Evolutionary conservation across 2,329 filamentous ascomycete genomes (phyloP).

Genomic region (Pseudogymnoascus sp.): DNA sequence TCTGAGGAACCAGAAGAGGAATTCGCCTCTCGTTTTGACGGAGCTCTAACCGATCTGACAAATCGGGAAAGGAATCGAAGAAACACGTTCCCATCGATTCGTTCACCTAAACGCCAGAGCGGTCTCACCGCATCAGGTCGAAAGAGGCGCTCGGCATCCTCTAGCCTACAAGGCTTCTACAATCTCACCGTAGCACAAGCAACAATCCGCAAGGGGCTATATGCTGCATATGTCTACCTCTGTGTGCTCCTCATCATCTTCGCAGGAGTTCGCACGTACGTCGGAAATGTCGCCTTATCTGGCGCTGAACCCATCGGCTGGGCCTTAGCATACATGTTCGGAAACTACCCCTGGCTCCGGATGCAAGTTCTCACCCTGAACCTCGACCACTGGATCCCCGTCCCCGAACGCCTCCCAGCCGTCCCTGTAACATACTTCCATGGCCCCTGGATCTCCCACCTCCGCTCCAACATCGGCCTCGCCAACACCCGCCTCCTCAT

Average conservation of each 20-base stretch:
- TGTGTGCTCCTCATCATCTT: slow-evolving; percentile 60
- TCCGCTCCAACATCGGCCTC: slow-evolving; percentile 60
- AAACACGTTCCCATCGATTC: neutral
- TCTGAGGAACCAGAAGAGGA: slow-evolving; percentile 27
- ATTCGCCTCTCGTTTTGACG: neutral
- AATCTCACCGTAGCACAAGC: slow-evolving; percentile 75
- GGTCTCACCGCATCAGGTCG: slow-evolving; percentile 51
- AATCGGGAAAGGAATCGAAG: neutral
- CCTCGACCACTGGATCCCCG: slow-evolving; percentile 65
- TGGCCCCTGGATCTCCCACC: slow-evolving; percentile 54
- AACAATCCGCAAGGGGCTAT: slow-evolving; percentile 68
- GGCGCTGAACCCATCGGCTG: slow-evolving; percentile 81
- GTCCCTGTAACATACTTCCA: slow-evolving; percentile 12
- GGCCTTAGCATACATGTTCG: slow-evolving; percentile 84
- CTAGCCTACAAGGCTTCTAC: slow-evolving; percentile 64
- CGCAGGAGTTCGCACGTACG: slow-evolving; percentile 61
- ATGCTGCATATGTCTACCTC: slow-evolving; percentile 70
- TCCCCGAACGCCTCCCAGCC: slow-evolving; percentile 40
- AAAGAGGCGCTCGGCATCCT: slow-evolving; percentile 56
- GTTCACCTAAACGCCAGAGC: neutral
- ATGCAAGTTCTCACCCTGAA: slow-evolving; percentile 61
- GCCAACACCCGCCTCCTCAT: slow-evolving; percentile 77
- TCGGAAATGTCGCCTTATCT: slow-evolving; percentile 57
- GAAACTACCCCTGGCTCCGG: slow-evolving; percentile 64
- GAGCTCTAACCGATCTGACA: neutral